Conservation (phyloP, 805 yeast genomes). For the Barnettozyma populi region DNA sequence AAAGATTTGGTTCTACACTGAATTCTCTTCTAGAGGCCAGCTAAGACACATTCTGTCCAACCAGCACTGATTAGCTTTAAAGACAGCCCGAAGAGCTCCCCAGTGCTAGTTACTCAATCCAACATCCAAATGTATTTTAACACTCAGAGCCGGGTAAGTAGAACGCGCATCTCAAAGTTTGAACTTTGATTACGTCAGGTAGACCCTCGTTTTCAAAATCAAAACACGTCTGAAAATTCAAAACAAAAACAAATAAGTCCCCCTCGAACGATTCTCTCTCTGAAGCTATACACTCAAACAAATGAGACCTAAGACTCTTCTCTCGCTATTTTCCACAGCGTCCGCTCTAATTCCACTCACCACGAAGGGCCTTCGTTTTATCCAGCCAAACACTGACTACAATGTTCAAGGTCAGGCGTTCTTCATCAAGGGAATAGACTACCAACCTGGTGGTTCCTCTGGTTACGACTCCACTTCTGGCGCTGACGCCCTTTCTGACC, state of each 20-base stretch:
- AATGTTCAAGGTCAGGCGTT: conserved; percentile 54
- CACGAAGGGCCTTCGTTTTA: conserved; percentile 51
- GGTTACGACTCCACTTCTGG: conserved; percentile 28
- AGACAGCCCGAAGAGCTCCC: too few species aligned
- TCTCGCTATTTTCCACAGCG: background rate
- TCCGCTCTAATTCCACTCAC: conserved; percentile 54
- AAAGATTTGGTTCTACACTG: too few species aligned
- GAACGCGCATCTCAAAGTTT: background rate
- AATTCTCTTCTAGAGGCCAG: too few species aligned
- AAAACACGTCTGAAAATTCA: background rate
- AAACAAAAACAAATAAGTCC: background rate
- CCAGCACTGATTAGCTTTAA: too few species aligned
- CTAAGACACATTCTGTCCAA: too few species aligned
- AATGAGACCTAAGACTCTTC: background rate
- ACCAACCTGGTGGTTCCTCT: conserved; percentile 92
- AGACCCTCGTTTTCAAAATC: background rate
- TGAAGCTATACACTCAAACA: background rate
- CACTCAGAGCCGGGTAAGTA: background rate
- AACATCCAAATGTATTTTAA: too few species aligned
- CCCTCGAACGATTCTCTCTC: background rate
- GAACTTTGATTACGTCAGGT: background rate
- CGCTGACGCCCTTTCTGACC: conserved; percentile 67
- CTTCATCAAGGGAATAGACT: conserved; percentile 82
- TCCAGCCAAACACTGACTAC: conserved; percentile 44
- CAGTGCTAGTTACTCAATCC: too few species aligned